Percentiles rank a stretch among this genome's conserved stretches.
Evolutionary conservation across 306 rosid species (phyloP).

Genomic region (Urtica urens): DNA sequence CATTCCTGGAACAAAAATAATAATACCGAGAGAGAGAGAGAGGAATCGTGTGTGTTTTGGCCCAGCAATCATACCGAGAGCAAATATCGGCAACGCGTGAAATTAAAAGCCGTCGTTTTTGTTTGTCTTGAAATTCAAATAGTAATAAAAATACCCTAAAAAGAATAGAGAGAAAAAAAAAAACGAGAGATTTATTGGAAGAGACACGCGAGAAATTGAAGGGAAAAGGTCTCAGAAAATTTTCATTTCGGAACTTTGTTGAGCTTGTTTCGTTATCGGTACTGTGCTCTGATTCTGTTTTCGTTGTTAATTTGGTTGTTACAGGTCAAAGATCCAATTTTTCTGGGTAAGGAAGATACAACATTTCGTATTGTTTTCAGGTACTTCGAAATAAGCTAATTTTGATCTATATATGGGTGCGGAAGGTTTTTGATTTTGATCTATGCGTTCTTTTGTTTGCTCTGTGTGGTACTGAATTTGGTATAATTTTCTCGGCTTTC

Average conservation of each 20-base stretch:
- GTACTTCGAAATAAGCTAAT: no score
- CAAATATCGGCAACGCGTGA: constrained; percentile 4
- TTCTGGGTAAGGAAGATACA: no score
- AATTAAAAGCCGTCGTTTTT: constrained; percentile 12
- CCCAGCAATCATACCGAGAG: background rate
- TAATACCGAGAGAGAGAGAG: background rate
- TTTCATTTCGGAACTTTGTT: background rate
- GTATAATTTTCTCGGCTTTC: background rate
- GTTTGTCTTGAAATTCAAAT: background rate
- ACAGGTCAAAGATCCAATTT: background rate
- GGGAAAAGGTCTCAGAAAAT: background rate
- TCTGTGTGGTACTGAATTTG: background rate
- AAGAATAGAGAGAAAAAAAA: background rate
- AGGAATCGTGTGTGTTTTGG: background rate
- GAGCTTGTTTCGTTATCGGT: constrained; percentile 5
- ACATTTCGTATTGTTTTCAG: no score
- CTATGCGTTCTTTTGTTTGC: background rate
- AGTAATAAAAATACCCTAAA: no score
- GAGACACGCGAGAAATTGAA: constrained; percentile 14
- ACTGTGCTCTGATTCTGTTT: background rate
- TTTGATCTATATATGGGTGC: constrained; percentile 3
- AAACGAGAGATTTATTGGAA: background rate
- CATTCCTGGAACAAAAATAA: background rate
- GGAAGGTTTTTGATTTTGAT: constrained; percentile 1
- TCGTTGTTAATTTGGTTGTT: background rate